These are phyloP conservation scores for Myriosclerotinia curreyana DNA, from an alignment of 2,329 filamentous ascomycete genomes.

Conservation along the genomic window DNA sequence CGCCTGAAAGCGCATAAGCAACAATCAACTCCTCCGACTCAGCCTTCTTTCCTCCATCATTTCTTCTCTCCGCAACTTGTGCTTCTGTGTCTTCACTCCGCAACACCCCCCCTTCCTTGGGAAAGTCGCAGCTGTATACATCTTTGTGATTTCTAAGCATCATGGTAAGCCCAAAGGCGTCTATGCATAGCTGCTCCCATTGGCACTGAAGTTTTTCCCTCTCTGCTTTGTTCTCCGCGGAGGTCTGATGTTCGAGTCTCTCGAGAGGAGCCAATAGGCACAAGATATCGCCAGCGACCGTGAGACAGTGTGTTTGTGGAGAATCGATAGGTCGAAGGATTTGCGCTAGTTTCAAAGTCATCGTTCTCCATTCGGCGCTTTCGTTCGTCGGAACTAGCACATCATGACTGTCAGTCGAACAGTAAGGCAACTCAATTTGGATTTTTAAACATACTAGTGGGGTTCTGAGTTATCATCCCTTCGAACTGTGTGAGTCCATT, in stretches of 20 bases:
- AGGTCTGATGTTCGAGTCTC: no score
- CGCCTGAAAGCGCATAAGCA: not conserved
- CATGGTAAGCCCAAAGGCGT: not conserved
- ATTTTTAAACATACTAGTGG: not conserved
- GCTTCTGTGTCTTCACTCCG: not conserved
- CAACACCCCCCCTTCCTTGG: not conserved
- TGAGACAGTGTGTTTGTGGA: no score
- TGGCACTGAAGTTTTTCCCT: not conserved
- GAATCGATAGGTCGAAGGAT: no score
- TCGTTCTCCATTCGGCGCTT: no score
- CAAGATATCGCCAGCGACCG: no score
- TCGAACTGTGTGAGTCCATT: not conserved
- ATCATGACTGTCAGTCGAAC: no score
- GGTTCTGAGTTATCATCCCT: not conserved
- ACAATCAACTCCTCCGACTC: not conserved
- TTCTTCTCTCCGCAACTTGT: not conserved
- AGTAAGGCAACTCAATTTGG: no score
- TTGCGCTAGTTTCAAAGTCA: no score
- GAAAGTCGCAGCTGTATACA: constrained; percentile 11
- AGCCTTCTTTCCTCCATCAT: not conserved
- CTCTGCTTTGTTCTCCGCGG: not conserved
- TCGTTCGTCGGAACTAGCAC: no score
- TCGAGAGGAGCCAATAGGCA: no score
- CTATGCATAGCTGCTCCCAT: not conserved
- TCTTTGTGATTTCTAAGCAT: not conserved